Evolutionary conservation across 768 basidiomycete genomes (phyloP), one percentile per base, ranked within the genome.

Genomic region (Mycena olivaceomarginata): DNA sequence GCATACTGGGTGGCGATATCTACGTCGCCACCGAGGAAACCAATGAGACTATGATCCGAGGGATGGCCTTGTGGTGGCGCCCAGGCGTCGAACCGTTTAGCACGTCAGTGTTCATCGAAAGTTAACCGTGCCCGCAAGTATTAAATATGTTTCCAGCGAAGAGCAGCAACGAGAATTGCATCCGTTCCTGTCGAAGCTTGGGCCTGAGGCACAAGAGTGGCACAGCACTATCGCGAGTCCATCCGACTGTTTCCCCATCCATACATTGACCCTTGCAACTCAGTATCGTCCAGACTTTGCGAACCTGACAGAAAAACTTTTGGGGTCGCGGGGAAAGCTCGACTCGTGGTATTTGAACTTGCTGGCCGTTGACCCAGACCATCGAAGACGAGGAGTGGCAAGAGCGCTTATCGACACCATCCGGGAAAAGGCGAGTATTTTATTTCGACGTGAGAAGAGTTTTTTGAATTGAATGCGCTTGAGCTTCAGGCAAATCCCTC

Each of bases 51-150:
- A 45, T 72, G 53, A 72, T 78, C 74, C 77, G 77, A 69, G 80
- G 78, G 1, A 60, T 78, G 67, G 75, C 80, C 1, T 20, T 80
- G 51, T 80, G 79, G 79, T 73, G 70, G 71, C 48, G 64, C n/a
- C 79, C 79, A 25, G 79, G 79, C 16, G 64, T 41, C 7, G 79
- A 80, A 51, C 39, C 77, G 7, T 80, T 80, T 72, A 79, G 75
- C 75, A 79, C 71, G 80, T 79, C 68, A 62, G 79, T 76, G 39
- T 57, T 62, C 31, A 65, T 18, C 16, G 25, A 16, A 10, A 25
- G 46, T 60, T 68, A 46, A 40, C 39, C 16, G 60, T 45, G 6
- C 3, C 10, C n/a, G 25, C 37, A n/a, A 18, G 12, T 11, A 62
- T 39, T 69, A 2, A 63, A 71, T 15, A 6, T 25, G 31, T 76